Percentiles rank a stretch among this genome's conserved stretches.
Conservation (phyloP, 306 rosid genomes). For the Vachellia pachyceras region DNA sequence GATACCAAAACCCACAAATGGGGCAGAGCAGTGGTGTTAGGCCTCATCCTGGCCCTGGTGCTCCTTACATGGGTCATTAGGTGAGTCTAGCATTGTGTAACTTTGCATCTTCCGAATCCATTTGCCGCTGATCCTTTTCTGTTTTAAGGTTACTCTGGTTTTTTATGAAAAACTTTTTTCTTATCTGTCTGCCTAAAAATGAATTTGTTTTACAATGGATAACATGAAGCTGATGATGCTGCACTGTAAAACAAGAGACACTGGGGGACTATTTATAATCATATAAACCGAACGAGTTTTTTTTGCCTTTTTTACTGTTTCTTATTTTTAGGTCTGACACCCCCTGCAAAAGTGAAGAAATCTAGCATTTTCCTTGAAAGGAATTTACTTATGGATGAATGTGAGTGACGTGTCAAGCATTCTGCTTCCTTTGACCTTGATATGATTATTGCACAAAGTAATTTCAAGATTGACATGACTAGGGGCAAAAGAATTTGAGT, state of each 20-base stretch:
- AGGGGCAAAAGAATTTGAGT: background rate
- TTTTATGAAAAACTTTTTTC: background rate
- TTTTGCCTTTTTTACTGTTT: background rate
- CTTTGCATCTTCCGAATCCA: background rate
- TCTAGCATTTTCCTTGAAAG: background rate
- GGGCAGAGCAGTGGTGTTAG: slow-evolving; percentile 64
- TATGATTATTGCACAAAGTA: background rate
- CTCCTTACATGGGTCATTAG: slow-evolving; percentile 83
- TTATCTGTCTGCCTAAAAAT: background rate
- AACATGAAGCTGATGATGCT: background rate
- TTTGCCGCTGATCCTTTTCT: background rate
- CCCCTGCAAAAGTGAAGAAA: slow-evolving; percentile 16
- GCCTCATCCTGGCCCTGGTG: slow-evolving; percentile 73
- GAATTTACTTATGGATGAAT: background rate
- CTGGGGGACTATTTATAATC: background rate
- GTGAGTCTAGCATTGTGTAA: slow-evolving; percentile 38
- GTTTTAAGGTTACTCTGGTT: background rate
- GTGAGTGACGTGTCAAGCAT: background rate
- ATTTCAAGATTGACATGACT: background rate
- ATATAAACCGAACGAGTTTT: background rate
- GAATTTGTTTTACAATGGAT: background rate
- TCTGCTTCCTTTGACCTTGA: background rate
- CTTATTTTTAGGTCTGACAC: background rate
- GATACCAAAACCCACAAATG: slow-evolving; percentile 74
- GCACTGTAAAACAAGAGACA: background rate